A percentile compares a stretch with the other conserved stretches of the same genome.
Evolutionary conservation across 129 eudicot species (phyloP).

Genomic region (Ambrosia artemisiifolia): DNA sequence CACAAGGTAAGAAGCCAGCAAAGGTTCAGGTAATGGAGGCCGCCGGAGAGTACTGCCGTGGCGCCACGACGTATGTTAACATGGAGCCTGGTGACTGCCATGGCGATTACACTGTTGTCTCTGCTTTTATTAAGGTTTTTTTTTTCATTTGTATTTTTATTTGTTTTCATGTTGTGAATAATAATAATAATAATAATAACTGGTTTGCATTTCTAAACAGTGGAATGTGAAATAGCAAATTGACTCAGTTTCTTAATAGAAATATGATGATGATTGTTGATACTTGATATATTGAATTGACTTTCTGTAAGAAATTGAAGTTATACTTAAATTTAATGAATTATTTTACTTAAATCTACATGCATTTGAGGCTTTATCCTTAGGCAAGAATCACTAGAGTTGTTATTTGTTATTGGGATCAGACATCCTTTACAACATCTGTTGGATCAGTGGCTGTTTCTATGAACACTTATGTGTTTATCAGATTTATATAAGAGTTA

Average conservation of each 20-base stretch:
- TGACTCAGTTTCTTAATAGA: not conserved
- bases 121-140: constrained; percentile 68
- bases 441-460: too few relatives aligned
- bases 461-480: too few relatives aligned
- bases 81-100: constrained; percentile 51
- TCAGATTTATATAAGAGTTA: too few relatives aligned
- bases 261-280: not conserved
- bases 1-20: too few relatives aligned
- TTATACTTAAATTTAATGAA: not conserved
- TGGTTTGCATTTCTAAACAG: too few relatives aligned
- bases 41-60: constrained; percentile 58
- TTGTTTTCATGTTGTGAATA: too few relatives aligned
- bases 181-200: too few relatives aligned
- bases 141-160: not conserved
- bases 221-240: not conserved
- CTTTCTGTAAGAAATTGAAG: not conserved
- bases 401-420: constrained; percentile 77
- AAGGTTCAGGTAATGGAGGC: constrained; percentile 81
- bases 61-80: constrained; percentile 65
- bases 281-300: not conserved
- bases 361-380: constrained; percentile 27
- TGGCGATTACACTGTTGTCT: constrained; percentile 59
- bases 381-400: constrained; percentile 89
- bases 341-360: not conserved
- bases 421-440: constrained; percentile 90